These are phyloP conservation scores for Phlyctochytrium bullatum DNA, from an alignment of 192 early-diverging fungal species.

Conservation along the genomic window DNA sequence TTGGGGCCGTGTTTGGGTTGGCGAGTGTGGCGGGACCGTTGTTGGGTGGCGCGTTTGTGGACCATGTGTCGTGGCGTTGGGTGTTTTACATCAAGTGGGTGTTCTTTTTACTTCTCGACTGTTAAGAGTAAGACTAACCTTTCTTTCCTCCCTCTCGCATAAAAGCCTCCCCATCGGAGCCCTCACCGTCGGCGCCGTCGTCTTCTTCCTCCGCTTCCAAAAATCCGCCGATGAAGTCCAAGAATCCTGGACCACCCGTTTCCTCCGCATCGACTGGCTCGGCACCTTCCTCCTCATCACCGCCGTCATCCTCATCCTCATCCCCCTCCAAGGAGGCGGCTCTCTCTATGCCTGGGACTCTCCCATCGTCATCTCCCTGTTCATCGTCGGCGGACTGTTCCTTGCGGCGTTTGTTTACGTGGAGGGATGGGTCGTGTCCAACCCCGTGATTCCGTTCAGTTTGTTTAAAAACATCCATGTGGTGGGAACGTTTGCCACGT, in stretches of 20 bases:
- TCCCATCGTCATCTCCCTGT: slow-evolving; percentile 53
- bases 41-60: slow-evolving; percentile 71
- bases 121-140: no score
- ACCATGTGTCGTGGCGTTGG: slow-evolving; percentile 43
- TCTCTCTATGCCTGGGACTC: slow-evolving; percentile 59
- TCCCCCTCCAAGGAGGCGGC: slow-evolving; percentile 70
- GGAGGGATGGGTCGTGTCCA: slow-evolving; percentile 56
- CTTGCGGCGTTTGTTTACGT: slow-evolving; percentile 53
- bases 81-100: slow-evolving; percentile 67
- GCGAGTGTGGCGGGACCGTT: slow-evolving; percentile 76
- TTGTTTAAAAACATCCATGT: slow-evolving; percentile 53
- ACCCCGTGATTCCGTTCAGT: slow-evolving; percentile 64
- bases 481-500: slow-evolving; percentile 10
- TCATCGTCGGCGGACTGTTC: slow-evolving; percentile 61
- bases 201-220: slow-evolving; percentile 54
- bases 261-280: slow-evolving; percentile 58
- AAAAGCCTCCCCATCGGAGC: slow-evolving; percentile 73
- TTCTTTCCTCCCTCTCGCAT: no score
- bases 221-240: slow-evolving; percentile 43
- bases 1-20: slow-evolving; percentile 73
- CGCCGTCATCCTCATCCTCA: slow-evolving; percentile 50
- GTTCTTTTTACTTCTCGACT: no score
- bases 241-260: slow-evolving; percentile 48
- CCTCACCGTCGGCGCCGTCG: slow-evolving; percentile 48
- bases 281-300: slow-evolving; percentile 51